Evolutionary conservation across 148 eudicot genomes (phyloP).

Genomic region (Suaeda aralocaspica): DNA sequence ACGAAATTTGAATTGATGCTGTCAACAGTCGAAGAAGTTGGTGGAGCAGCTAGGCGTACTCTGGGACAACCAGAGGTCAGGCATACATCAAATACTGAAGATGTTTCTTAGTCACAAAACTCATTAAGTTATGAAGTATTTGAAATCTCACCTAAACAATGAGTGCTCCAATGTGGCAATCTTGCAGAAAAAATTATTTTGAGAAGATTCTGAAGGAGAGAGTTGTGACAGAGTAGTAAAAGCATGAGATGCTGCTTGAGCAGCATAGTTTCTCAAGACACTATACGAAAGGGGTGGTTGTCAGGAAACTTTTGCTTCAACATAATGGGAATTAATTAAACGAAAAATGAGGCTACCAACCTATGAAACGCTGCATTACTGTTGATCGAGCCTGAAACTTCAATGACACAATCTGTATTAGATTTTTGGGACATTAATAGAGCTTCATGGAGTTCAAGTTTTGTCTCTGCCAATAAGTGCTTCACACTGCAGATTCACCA

Average conservation of each 20-base stretch:
- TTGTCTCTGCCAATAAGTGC: constrained; percentile 62
- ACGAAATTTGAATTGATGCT: constrained; percentile 31
- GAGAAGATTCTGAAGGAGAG: constrained; percentile 31
- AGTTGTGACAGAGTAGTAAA: constrained; percentile 43
- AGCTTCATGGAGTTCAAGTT: constrained; percentile 66
- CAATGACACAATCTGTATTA: constrained; percentile 72
- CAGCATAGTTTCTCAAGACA: constrained; percentile 53
- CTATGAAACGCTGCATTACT: constrained; percentile 75
- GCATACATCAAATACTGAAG: constrained; percentile 15
- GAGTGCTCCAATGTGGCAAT: constrained; percentile 57
- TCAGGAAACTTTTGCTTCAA: constrained; percentile 13
- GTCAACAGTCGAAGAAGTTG: constrained; percentile 50
- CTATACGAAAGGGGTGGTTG: constrained; percentile 36
- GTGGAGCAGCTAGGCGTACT: constrained; percentile 66
- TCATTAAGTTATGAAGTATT: neutral
- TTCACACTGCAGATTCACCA: constrained; percentile 49
- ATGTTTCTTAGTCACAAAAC: neutral
- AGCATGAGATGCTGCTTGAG: constrained; percentile 62
- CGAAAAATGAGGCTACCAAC: constrained; percentile 31
- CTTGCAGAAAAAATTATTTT: constrained; percentile 32
- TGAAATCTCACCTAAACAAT: constrained; percentile 52
- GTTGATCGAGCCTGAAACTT: constrained; percentile 75
- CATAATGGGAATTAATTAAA: constrained; percentile 6
- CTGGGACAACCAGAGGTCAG: constrained; percentile 40
- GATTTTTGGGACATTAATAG: constrained; percentile 48